Conservation (phyloP, 2,329 filamentous ascomycete genomes). For the Penicillium sclerotiorum region DNA sequence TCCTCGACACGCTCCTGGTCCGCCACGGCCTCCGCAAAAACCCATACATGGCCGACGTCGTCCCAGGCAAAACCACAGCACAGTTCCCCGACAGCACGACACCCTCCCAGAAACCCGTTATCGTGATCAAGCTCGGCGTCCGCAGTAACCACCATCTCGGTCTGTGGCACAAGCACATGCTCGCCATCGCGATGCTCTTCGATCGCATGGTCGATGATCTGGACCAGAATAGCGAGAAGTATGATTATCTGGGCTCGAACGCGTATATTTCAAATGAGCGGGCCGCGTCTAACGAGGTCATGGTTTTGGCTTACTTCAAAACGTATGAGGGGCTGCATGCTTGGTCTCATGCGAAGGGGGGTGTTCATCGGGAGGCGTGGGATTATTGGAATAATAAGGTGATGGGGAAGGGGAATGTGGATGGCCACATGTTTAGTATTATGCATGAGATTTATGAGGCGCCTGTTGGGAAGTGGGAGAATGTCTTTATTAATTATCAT, state of each 20-base stretch:
- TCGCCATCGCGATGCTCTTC: neutral
- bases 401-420: neutral
- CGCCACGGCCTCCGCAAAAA: neutral
- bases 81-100: neutral
- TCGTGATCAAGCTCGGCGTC: neutral
- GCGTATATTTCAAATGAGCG: neutral
- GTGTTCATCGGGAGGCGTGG: neutral
- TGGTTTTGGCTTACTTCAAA: neutral
- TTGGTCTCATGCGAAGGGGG: neutral
- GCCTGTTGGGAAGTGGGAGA: neutral
- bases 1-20: neutral
- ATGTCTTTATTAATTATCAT: neutral
- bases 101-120: neutral
- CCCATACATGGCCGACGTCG: neutral
- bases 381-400: neutral
- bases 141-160: neutral
- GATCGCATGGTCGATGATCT: neutral
- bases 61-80: neutral
- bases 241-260: neutral
- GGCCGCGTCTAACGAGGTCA: neutral
- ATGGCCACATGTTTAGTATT: neutral
- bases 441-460: neutral
- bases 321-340: neutral
- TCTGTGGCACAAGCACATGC: neutral
- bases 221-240: neutral